Conservation (phyloP, 495 filamentous ascomycete genomes). For the Penicillium maclennaniae region DNA sequence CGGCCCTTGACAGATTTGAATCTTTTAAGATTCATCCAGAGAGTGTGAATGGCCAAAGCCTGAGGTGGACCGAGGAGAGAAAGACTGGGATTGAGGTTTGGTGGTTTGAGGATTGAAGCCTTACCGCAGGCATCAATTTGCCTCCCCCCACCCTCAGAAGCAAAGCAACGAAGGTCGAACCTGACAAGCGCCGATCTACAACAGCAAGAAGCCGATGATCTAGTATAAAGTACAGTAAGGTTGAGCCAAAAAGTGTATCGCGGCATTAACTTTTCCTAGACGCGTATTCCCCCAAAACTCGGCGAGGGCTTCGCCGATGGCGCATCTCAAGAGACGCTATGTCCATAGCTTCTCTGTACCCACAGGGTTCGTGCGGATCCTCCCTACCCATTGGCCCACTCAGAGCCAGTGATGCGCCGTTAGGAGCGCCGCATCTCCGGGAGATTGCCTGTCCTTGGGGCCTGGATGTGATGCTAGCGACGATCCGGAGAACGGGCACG, state of each 20-base stretch:
- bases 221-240: not conserved
- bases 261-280: not conserved
- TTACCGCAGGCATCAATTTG: not conserved
- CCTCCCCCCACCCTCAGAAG: not conserved
- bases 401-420: slow-evolving; percentile 1
- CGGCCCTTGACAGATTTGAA: too few species aligned
- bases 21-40: too few species aligned
- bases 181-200: not conserved
- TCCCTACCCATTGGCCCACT: slow-evolving; percentile 12
- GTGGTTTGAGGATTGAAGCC: not conserved
- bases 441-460: slow-evolving; percentile 14
- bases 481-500: slow-evolving; percentile 18
- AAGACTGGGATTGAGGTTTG: not conserved
- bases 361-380: slow-evolving; percentile 21
- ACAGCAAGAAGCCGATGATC: not conserved
- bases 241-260: not conserved
- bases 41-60: too few species aligned
- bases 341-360: slow-evolving; percentile 20
- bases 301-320: not conserved
- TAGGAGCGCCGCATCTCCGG: slow-evolving; percentile 11
- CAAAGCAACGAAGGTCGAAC: not conserved
- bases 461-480: slow-evolving; percentile 11
- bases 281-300: not conserved
- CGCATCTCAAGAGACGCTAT: slow-evolving; percentile 14
- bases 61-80: too few species aligned